Base-by-base conservation (phyloP, 345 rosid species). In the Conringia planisiliqua region DNA sequence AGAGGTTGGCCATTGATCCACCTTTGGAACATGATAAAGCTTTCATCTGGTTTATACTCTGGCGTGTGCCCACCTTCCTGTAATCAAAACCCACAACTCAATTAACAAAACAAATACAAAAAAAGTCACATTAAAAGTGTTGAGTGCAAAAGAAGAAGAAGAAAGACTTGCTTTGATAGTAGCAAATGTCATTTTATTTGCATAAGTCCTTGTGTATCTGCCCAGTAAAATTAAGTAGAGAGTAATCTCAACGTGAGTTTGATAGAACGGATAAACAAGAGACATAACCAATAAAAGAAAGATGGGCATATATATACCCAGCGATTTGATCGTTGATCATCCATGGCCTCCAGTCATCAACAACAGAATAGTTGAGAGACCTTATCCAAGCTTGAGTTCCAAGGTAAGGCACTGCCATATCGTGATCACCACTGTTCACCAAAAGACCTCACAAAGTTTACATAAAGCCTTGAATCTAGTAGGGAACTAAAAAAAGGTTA, bases 51-150 rank as follows among this genome's bases (percentile, higher is more conserved):
- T 70, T 30, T 82, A 78, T 63, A 81, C 69, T 82, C 86, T 0
- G 90, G 77, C n/a, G 86, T 82, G 81, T 86, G 91, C 3, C 90
- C 92, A 60, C 86, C 88, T 4, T 91, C 95, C 94, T 91, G 17
- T 13, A 72, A 39, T 29, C 26, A 62, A 39, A 72, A 38, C 22
- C 22, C 62, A 26, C 24, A 39, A 3, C 12, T 62, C 54, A 14
- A 52, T 30, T 30, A 66, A 43, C 24, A 22, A 22, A 22, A 42
- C 13, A 39, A 32, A n/a, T n/a, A n/a, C n/a, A n/a, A n/a, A n/a
- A n/a, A n/a, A n/a, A n/a, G n/a, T n/a, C 20, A 12, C 44, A 24
- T 0, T 20, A 56, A 8, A 55, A 44, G 1, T 9, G 33, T 44
- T 24, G 6, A 39, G 27, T 26, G 48, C 22, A 24, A 4, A 16